These are phyloP conservation scores for Blumeria graminis DNA, from an alignment of 2,329 filamentous ascomycete genomes.

Conservation along the genomic window DNA sequence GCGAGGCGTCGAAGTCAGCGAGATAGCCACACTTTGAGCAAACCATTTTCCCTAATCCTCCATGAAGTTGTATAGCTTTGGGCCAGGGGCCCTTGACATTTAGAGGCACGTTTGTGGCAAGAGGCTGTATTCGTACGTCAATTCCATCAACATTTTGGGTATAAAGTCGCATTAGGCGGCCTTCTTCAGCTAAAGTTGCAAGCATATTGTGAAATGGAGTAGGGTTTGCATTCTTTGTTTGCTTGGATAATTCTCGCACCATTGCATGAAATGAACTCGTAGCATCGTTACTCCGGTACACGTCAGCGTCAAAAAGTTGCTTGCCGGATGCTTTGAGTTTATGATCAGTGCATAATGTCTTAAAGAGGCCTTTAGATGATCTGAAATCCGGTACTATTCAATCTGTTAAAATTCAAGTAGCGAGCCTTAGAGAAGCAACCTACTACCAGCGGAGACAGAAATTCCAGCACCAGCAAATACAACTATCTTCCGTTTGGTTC, in stretches of 20 bases:
- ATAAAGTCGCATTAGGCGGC: constrained; percentile 70
- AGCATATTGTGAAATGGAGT: constrained; percentile 86
- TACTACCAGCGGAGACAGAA: constrained; percentile 82
- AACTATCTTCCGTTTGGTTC: constrained; percentile 86
- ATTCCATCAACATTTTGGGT: constrained; percentile 95
- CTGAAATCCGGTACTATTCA: constrained; percentile 72
- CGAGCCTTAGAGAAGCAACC: constrained; percentile 17
- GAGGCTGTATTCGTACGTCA: constrained; percentile 58
- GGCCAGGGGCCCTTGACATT: constrained; percentile 78
- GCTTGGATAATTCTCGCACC: constrained; percentile 67
- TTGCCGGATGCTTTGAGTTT: constrained; percentile 86
- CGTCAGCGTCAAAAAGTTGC: constrained; percentile 87
- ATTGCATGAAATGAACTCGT: constrained; percentile 88
- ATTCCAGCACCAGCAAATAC: constrained; percentile 93
- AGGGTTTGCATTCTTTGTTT: constrained; percentile 54
- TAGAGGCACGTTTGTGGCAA: constrained; percentile 61
- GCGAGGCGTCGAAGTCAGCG: constrained; percentile 46
- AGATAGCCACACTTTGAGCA: constrained; percentile 78
- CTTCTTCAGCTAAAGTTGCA: constrained; percentile 69
- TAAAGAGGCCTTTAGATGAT: constrained; percentile 74
- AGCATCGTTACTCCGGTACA: constrained; percentile 77
- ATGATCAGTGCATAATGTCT: constrained; percentile 60
- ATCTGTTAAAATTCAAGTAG: constrained; percentile 5
- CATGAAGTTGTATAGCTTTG: constrained; percentile 76
- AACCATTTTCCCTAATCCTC: constrained; percentile 84